Percentiles rank a stretch among this genome's conserved stretches.
Conservation (phyloP, 805 yeast species). For the Yamadazyma tumulicola region DNA sequence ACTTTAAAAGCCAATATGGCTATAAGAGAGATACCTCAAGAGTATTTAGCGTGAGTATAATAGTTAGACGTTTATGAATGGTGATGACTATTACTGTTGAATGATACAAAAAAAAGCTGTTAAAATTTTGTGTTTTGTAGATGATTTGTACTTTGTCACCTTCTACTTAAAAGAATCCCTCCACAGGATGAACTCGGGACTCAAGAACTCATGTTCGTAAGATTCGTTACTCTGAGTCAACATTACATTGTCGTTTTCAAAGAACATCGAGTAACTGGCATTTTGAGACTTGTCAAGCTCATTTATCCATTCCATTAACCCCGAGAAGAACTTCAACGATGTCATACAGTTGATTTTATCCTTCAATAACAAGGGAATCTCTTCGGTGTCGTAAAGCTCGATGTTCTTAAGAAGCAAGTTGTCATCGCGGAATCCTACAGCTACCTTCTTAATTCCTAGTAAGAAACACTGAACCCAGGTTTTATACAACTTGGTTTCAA, state of each 20-base stretch:
- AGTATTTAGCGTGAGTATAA: too few relatives aligned
- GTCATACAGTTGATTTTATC: conserved; percentile 67
- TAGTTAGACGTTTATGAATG: too few relatives aligned
- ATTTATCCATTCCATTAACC: conserved; percentile 74
- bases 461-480: conserved; percentile 95
- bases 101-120: too few relatives aligned
- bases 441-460: conserved; percentile 74
- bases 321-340: conserved; percentile 83
- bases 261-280: conserved; percentile 29
- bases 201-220: conserved; percentile 41
- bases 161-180: conserved; percentile 13
- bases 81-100: too few relatives aligned
- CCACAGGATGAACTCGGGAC: conserved; percentile 42
- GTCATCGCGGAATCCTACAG: conserved; percentile 86
- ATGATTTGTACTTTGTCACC: too few relatives aligned
- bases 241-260: conserved; percentile 47
- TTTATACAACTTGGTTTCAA: conserved; percentile 72
- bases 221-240: conserved; percentile 36
- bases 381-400: conserved; percentile 75
- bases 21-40: too few relatives aligned
- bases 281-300: conserved; percentile 48
- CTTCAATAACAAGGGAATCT: conserved; percentile 69
- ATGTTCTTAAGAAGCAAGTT: conserved; percentile 57
- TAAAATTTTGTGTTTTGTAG: too few relatives aligned
- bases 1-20: too few relatives aligned